Base-by-base conservation (phyloP, 2,329 filamentous ascomycete genomes). In the Xylaria hypoxylon region DNA sequence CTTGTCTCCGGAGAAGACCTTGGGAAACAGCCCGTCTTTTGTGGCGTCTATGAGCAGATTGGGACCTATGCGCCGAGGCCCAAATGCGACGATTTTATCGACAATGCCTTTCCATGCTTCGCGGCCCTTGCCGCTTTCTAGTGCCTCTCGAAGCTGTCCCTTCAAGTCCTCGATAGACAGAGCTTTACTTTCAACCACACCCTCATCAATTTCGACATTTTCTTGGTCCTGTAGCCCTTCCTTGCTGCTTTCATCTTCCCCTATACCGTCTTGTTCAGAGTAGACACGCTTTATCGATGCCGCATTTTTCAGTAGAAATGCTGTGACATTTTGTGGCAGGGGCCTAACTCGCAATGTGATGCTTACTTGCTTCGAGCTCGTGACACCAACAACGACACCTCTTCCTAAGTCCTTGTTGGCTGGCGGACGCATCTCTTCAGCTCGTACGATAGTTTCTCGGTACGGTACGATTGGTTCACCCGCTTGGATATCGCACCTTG, bases 391-490 rank as follows among this genome's bases (percentile, higher is more conserved):
- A 0, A 96, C 90, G 0, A 88, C 91, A 52, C 96, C 96, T 75
- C 96, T 87, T 1, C 94, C 94, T 19, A 97, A 84, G 13, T 96
- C 92, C 70, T 94, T 91, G 79, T 96, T 93, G 65, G 86, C 92
- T 0, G 93, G 92, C 1, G 94, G 89, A 26, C 94, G 90, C 96
- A 99, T 99, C 79, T 99, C 96, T 42, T 94, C 88, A 0, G 90
- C 92, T 28, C 88, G 87, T 45, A 97, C 90, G 65, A 97, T 97
- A 0, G 93, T 96, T 80, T 99, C 96, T 63, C 94, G 87, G 79
- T 97, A 99, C 0, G 96, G 96, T 15, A 99, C 96, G 68, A 99
- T 98, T 1, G 96, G 92, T 48, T 93, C 92, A 63, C 96, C 94
- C 31, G 93, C 93, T 76, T 98, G 95, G 59, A 99, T 94, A 71